Conservation (phyloP, 1,139 yeast species). For the Yamadazyma spencermartinsiae region DNA sequence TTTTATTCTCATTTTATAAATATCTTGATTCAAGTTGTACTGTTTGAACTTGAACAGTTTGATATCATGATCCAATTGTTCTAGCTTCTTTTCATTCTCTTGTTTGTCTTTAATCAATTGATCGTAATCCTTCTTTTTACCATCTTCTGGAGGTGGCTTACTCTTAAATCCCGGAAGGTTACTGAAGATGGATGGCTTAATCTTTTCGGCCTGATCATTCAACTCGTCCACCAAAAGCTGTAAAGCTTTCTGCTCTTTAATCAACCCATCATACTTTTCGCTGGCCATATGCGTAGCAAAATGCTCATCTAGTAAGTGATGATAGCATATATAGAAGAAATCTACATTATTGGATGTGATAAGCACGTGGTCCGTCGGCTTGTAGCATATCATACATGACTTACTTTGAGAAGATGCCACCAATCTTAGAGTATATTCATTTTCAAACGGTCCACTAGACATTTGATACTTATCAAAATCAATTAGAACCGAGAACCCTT, state of each 20-base stretch:
- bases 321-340: conserved; percentile 67
- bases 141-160: conserved; percentile 19
- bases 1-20: conserved; percentile 53
- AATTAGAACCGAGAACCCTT: too few species aligned
- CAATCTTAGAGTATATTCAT: conserved; percentile 52
- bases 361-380: conserved; percentile 63
- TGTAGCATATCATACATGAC: conserved; percentile 67
- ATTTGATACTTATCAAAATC: too few species aligned
- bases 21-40: conserved; percentile 51
- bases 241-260: conserved; percentile 35
- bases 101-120: conserved; percentile 15
- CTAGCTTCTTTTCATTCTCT: conserved; percentile 24
- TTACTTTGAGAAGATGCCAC: conserved; percentile 59
- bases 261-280: conserved; percentile 46
- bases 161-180: conserved; percentile 22
- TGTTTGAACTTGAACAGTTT: conserved; percentile 40
- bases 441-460: conserved; percentile 52
- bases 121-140: conserved; percentile 15
- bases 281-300: conserved; percentile 58
- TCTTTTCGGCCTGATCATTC: conserved; percentile 26
- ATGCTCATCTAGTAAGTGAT: conserved; percentile 62
- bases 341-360: conserved; percentile 54
- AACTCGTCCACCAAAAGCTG: conserved; percentile 41
- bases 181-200: conserved; percentile 37
- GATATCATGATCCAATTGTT: conserved; percentile 21